A percentile compares a stretch with the other conserved stretches of the same genome.
Evolutionary conservation across 1,139 yeast genomes (phyloP).

Genomic region (Pichia sp.): DNA sequence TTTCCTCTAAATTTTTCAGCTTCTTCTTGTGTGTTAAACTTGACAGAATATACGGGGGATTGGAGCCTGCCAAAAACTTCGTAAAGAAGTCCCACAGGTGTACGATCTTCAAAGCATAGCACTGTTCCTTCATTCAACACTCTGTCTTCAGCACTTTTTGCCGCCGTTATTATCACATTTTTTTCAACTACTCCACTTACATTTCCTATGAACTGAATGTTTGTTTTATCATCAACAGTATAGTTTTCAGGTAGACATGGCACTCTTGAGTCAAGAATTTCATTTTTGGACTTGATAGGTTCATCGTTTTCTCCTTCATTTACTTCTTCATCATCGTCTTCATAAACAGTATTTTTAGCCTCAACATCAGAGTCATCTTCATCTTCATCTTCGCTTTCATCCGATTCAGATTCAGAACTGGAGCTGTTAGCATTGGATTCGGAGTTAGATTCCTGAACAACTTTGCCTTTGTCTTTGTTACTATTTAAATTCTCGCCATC

Average conservation of each 20-base stretch:
- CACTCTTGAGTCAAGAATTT: slow-evolving; percentile 62
- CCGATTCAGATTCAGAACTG: slow-evolving; percentile 8
- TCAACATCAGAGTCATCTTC: no score
- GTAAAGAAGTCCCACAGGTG: slow-evolving; percentile 73
- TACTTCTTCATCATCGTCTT: slow-evolving; percentile 30
- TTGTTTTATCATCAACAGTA: slow-evolving; percentile 51
- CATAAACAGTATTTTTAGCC: slow-evolving; percentile 10
- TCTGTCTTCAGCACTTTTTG: slow-evolving; percentile 78
- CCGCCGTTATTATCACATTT: slow-evolving; percentile 68
- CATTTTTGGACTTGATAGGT: slow-evolving; percentile 78
- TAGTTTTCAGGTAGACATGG: slow-evolving; percentile 69
- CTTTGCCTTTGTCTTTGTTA: neutral
- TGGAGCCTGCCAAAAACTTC: slow-evolving; percentile 91
- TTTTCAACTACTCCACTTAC: slow-evolving; percentile 67
- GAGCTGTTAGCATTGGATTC: slow-evolving; percentile 6
- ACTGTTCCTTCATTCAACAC: slow-evolving; percentile 79
- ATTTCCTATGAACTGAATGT: slow-evolving; percentile 71
- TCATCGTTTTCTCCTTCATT: slow-evolving; percentile 43
- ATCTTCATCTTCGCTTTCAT: slow-evolving; percentile 29
- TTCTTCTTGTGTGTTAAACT: slow-evolving; percentile 54
- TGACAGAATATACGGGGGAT: slow-evolving; percentile 76
- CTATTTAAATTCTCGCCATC: slow-evolving; percentile 2
- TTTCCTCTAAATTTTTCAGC: slow-evolving; percentile 41
- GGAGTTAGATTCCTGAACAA: neutral
- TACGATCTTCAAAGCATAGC: slow-evolving; percentile 69